Evolutionary conservation across 768 basidiomycete genomes (phyloP), one percentile per base, ranked within the genome.

Genomic region (Brasilioporus rufonigricans): DNA sequence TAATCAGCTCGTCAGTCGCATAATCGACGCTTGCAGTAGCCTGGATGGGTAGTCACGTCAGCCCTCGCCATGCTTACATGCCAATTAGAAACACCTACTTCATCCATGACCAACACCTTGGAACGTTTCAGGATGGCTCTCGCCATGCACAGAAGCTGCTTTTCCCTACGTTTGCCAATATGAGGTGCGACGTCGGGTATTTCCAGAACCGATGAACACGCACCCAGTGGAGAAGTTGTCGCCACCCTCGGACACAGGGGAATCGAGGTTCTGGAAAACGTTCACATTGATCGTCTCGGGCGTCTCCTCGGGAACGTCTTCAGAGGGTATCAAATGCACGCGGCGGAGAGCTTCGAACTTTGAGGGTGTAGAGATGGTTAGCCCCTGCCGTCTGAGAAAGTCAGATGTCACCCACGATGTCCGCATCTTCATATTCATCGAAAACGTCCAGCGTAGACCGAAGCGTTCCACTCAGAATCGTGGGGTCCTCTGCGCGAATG

Each of bases 191-290:
- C 9, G 29, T 32, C 16, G 6, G 14, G 19, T 23, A 12, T 43
- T 21, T 16, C 9, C n/a, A 27, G 7, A 13, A 31, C n/a, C 11
- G 36, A 47, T 2, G 48, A 40, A 49, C 2, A 66, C 77, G 44
- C 53, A 88, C 87, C 89, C 89, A 8, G 89, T 87, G 0, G 89
- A 91, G 67, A 94, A 93, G 73, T 93, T 95, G 19, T 95, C 93
- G 18, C 90, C 91, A 1, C 88, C 89, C 73, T 94, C 91, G 1
- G 86, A 86, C 3, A 91, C 87, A 9, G 77, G 60, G 0, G 84
- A 87, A 57, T 92, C 88, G 7, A 91, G 73, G 62, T 86, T 82
- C 19, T 85, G 81, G 80, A 91, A 91, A 4, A 89, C 81, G 55
- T 93, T 93, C 29, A 66, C 76, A 57, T 93, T 93, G 52, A 89